These are phyloP conservation scores for Marsdenia floribunda DNA, from an alignment of 257 asterid genomes.

Conservation along the genomic window DNA sequence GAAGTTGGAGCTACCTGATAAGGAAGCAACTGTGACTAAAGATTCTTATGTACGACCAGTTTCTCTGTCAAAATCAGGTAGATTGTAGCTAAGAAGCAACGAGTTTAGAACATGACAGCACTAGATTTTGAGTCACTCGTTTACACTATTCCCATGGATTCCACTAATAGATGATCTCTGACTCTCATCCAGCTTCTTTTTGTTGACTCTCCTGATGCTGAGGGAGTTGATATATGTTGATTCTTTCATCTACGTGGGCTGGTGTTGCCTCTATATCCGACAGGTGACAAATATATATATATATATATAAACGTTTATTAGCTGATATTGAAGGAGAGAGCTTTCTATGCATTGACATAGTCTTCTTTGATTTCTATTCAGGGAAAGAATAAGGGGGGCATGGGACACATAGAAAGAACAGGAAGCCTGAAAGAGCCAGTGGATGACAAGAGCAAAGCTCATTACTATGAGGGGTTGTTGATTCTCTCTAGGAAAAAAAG, in stretches of 20 bases:
- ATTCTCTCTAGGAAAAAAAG: conserved; percentile 56
- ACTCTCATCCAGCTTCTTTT: conserved; percentile 48
- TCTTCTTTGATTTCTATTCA: conserved; percentile 21
- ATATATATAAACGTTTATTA: too few relatives aligned
- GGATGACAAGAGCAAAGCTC: conserved; percentile 64
- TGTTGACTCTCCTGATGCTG: conserved; percentile 51
- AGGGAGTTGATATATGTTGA: conserved; percentile 69
- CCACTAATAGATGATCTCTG: neutral
- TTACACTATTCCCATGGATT: neutral
- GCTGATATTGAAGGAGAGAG: too few relatives aligned
- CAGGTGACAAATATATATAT: conserved; percentile 47
- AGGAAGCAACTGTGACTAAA: conserved; percentile 32
- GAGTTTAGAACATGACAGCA: neutral
- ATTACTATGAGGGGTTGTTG: conserved; percentile 68
- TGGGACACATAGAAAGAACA: conserved; percentile 69
- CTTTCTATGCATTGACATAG: neutral
- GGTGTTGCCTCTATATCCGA: conserved; percentile 56
- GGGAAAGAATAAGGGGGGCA: conserved; percentile 73
- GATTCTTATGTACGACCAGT: neutral
- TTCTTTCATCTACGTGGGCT: conserved; percentile 76
- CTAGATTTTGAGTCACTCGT: neutral
- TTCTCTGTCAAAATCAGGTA: neutral
- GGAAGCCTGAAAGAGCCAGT: conserved; percentile 61
- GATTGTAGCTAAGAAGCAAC: neutral
- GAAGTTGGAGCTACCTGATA: conserved; percentile 66